Conservation (phyloP, 1,139 yeast species). For the Blastobotrys aristatus region DNA sequence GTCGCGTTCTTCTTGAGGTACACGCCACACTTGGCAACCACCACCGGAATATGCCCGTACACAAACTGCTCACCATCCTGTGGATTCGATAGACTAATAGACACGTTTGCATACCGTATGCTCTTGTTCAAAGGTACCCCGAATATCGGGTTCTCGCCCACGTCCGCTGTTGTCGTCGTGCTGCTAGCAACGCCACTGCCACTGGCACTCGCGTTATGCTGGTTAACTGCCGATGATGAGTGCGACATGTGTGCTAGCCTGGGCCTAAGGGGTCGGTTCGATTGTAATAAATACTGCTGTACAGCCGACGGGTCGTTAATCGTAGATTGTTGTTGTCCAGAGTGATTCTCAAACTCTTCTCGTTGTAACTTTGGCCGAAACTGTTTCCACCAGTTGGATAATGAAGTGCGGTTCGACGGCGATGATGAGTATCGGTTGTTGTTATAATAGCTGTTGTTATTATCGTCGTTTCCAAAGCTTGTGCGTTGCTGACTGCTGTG, state of each 20-base stretch:
- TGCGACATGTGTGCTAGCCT: constrained; percentile 30
- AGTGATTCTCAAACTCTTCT: constrained; percentile 10
- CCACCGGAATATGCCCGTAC: constrained; percentile 77
- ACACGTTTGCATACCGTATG: constrained; percentile 67
- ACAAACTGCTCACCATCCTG: constrained; percentile 49
- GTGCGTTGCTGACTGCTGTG: too few species aligned
- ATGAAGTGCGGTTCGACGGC: constrained; percentile 33
- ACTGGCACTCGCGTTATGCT: neutral
- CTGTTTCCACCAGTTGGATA: constrained; percentile 43
- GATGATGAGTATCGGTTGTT: constrained; percentile 16
- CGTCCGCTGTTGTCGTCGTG: constrained; percentile 16
- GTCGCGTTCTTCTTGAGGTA: constrained; percentile 63
- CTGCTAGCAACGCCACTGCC: neutral
- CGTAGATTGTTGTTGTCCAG: neutral
- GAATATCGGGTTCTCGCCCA: constrained; percentile 50
- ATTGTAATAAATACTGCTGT: neutral
- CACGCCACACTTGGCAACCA: constrained; percentile 95
- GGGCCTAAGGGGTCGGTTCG: constrained; percentile 22
- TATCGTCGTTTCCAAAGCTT: neutral
- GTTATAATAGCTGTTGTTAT: neutral
- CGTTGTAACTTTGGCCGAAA: constrained; percentile 32
- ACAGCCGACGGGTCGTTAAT: neutral
- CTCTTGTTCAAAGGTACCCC: constrained; percentile 79
- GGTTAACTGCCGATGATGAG: constrained; percentile 19
- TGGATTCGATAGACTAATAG: constrained; percentile 54